phyloP scores from a whole-genome alignment of 768 basidiomycete genomes.

The Sarcodon sp. region DNA sequence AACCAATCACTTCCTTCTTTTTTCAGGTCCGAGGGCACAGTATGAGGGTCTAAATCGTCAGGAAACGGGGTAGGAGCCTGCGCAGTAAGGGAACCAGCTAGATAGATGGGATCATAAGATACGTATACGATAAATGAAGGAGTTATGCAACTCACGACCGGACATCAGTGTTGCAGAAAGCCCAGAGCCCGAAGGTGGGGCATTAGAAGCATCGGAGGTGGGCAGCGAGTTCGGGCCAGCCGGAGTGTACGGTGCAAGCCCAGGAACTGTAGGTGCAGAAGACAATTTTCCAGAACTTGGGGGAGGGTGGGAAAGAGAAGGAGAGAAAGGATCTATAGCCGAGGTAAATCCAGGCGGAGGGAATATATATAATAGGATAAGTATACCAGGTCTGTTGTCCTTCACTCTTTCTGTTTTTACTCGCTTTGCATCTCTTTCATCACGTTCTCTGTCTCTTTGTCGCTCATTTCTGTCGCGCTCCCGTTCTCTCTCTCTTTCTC shows the following conservation, averaged over 20 bases:
- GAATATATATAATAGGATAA: constrained; percentile 11
- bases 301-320: constrained; percentile 9
- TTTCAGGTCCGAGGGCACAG: constrained; percentile 40
- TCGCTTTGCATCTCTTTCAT: constrained; percentile 41
- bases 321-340: constrained; percentile 20
- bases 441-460: constrained; percentile 24
- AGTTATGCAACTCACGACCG: neutral
- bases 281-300: neutral
- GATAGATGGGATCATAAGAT: neutral
- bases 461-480: constrained; percentile 15
- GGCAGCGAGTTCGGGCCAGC: neutral
- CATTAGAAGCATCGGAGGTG: neutral
- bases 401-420: constrained; percentile 41
- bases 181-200: neutral
- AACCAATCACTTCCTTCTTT: constrained; percentile 84
- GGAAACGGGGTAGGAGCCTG: constrained; percentile 18
- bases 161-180: neutral
- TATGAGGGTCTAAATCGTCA: constrained; percentile 34
- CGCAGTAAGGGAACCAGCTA: neutral
- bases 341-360: constrained; percentile 13
- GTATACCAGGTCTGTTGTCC: constrained; percentile 28
- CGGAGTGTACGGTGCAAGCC: neutral
- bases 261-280: neutral
- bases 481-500: constrained; percentile 21
- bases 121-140: neutral